These are phyloP conservation scores for Candida labiduridarum DNA, from an alignment of 1,139 yeast species.

Conservation along the genomic window DNA sequence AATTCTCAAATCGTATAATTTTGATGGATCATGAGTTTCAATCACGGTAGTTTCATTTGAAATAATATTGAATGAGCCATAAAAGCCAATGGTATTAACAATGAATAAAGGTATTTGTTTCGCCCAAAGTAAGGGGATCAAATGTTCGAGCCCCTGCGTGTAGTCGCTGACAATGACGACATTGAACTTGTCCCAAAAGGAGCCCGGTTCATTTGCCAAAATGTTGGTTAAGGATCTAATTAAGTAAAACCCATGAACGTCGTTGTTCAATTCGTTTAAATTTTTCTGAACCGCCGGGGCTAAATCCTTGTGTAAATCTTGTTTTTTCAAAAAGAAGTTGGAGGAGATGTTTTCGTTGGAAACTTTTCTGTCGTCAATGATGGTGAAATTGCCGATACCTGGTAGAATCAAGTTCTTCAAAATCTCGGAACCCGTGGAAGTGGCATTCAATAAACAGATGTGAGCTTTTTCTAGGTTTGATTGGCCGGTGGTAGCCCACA, in stretches of 20 bases:
- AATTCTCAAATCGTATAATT: constrained; percentile 68
- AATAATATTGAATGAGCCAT: constrained; percentile 61
- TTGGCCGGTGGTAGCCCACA: constrained; percentile 89
- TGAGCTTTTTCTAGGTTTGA: constrained; percentile 56
- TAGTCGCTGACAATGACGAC: constrained; percentile 54
- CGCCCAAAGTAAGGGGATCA: constrained; percentile 44
- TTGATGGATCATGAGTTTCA: constrained; percentile 74
- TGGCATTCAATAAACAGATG: constrained; percentile 64
- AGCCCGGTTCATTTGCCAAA: constrained; percentile 18
- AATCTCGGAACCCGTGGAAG: constrained; percentile 65
- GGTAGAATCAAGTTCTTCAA: constrained; percentile 81
- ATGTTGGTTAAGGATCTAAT: constrained; percentile 22
- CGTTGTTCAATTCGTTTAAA: constrained; percentile 62
- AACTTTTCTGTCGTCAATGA: constrained; percentile 53
- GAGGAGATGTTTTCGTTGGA: constrained; percentile 47
- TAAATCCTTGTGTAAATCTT: constrained; percentile 46
- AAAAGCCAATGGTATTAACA: constrained; percentile 62
- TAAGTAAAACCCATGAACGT: constrained; percentile 47
- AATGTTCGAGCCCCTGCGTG: constrained; percentile 16
- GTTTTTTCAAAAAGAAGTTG: constrained; percentile 62
- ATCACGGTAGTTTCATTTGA: constrained; percentile 59
- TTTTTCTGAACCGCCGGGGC: constrained; percentile 42
- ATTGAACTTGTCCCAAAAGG: constrained; percentile 54
- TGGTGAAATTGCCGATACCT: constrained; percentile 70
- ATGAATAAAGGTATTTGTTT: constrained; percentile 55